A percentile compares a stretch with the other conserved stretches of the same genome.
These are phyloP conservation scores for Beauveria pseudobassiana DNA, from an alignment of 2,329 filamentous ascomycete genomes.

Conservation along the genomic window DNA sequence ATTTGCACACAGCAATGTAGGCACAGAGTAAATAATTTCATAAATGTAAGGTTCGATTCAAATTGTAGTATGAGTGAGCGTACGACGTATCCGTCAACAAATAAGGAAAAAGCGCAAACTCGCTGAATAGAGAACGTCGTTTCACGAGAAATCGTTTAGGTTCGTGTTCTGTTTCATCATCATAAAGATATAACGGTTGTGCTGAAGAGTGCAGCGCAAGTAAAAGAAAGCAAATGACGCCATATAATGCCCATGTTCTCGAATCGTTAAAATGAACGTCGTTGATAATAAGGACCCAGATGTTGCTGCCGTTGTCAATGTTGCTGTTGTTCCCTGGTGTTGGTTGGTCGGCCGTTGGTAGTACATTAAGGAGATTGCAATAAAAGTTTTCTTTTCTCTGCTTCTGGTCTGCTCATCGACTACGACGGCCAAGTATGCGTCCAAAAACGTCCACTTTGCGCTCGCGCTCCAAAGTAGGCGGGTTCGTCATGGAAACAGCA, in stretches of 20 bases:
- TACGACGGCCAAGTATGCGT: slow-evolving; percentile 29
- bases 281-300: background rate
- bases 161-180: background rate
- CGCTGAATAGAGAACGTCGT: background rate
- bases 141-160: background rate
- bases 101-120: background rate
- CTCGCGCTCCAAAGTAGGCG: slow-evolving; percentile 17
- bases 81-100: background rate
- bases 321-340: slow-evolving; percentile 2
- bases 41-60: background rate
- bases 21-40: background rate
- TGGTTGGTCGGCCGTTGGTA: background rate
- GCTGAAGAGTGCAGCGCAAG: background rate
- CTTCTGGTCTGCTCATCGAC: slow-evolving; percentile 15
- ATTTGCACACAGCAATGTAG: background rate
- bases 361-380: background rate
- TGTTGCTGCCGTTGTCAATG: background rate
- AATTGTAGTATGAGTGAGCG: background rate
- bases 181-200: background rate
- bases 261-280: background rate
- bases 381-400: background rate
- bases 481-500: slow-evolving; percentile 15
- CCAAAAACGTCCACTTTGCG: slow-evolving; percentile 29
- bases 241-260: slow-evolving; percentile 1
- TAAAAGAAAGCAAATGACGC: slow-evolving; percentile 4